Percentiles rank a stretch among this genome's conserved stretches.
Evolutionary conservation across 306 rosid genomes (phyloP).

Genomic region (cucumber (Cucumis sativus)): Cucumber_9930_V3 NC_026658.2:21472001-21472500

Average conservation of each 20-base stretch:
- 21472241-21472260: slow-evolving; percentile 90
- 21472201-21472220: slow-evolving; percentile 76
- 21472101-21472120: too few species aligned
- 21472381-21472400: slow-evolving; percentile 20
- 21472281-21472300: slow-evolving; percentile 83
- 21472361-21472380: slow-evolving; percentile 54
- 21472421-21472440: slow-evolving; percentile 1
- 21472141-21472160: background rate
- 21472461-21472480: too few species aligned
- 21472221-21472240: slow-evolving; percentile 76
- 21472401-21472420: background rate
- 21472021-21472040: too few species aligned
- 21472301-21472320: slow-evolving; percentile 84
- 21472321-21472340: slow-evolving; percentile 75
- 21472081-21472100: too few species aligned
- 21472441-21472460: too few species aligned
- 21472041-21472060: too few species aligned
- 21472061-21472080: too few species aligned
- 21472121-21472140: background rate
- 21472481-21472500: too few species aligned
- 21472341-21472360: slow-evolving; percentile 61
- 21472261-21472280: slow-evolving; percentile 70
- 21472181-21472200: background rate
- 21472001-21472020: too few species aligned
- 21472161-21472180: background rate